Evolutionary conservation across 2,329 filamentous ascomycete species (phyloP), one percentile per base, ranked within the genome.

Genomic region (Epicoccum sorghinum): DNA sequence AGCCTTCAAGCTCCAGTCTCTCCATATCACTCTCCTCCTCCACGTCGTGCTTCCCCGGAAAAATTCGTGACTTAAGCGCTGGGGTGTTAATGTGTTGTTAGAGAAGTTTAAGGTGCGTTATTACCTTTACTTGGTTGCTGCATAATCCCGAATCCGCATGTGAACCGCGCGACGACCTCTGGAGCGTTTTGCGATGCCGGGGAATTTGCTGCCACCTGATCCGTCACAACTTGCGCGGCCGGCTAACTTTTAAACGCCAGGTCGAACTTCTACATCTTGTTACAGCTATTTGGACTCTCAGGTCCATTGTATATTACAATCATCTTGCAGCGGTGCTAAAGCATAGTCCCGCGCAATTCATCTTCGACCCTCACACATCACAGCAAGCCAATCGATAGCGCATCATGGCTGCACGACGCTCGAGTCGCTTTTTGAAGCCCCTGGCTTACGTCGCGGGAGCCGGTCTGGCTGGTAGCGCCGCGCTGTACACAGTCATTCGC

Each of bases 401-500:
- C 57, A 60, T 47, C 56, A 75, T 75, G 72, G 71, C 71, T 59
- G 64, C 69, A 45, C 61, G 69, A 59, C 69, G 70, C 55, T 64
- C 69, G 59, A 70, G 70, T 59, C 82, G 82, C 58, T 68, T 86
- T 57, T 66, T 87, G 62, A 82, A 80, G 70, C 82, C 82, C 43
- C 72, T 86, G 57, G 80, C 86, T 27, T 87, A 87, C 74, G 82
- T 82, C 46, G 78, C 83, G 36, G 82, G 79, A 47, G 84, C 82
- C 22, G 78, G 80, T 52, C 77, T 78, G 32, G 78, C 80, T 47
- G 82, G 82, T 61, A 82, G 81, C 47, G 81, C 81, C 51, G 78
- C 80, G 39, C 79, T 88, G 54, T 88, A 88, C 74, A 76, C 84
- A 58, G 79, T 83, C 60, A 89, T 89, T 75, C 85, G 88, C 33